Evolutionary conservation across 768 basidiomycete species (phyloP).

Genomic region (Pisolithus tinctorius): DNA sequence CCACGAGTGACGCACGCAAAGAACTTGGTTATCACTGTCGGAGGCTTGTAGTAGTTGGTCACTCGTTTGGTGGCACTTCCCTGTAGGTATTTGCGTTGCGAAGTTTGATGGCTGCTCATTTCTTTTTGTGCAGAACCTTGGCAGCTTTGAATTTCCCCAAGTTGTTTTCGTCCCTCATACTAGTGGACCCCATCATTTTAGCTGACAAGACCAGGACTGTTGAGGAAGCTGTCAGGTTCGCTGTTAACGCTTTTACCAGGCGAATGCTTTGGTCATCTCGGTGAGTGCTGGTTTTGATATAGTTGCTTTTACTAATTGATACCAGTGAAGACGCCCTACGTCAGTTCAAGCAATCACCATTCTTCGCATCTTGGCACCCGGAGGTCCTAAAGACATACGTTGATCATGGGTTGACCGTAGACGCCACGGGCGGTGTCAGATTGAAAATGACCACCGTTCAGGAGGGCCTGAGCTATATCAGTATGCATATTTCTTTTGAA

Average conservation of each 20-base stretch:
- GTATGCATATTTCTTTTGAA: constrained; percentile 22
- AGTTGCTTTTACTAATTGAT: background rate
- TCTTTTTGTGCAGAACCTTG: too few species aligned
- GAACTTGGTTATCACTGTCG: constrained; percentile 29
- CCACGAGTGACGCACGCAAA: constrained; percentile 30
- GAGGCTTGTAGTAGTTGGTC: constrained; percentile 63
- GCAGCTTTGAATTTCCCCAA: too few species aligned
- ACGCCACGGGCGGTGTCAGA: constrained; percentile 64
- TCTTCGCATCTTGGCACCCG: too few species aligned
- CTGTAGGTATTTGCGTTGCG: constrained; percentile 41
- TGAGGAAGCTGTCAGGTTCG: too few species aligned
- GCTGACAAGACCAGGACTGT: too few species aligned
- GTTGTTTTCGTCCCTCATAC: too few species aligned
- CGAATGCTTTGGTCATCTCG: constrained; percentile 57
- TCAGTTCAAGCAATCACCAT: constrained; percentile 27
- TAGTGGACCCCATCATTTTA: too few species aligned
- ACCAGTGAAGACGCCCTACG: constrained; percentile 53
- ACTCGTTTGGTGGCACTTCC: constrained; percentile 79
- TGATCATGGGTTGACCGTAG: constrained; percentile 43
- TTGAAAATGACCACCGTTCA: too few species aligned
- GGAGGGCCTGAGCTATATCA: constrained; percentile 52
- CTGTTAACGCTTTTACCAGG: constrained; percentile 22
- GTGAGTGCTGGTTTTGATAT: constrained; percentile 27
- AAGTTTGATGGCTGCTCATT: too few species aligned
- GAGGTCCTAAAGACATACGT: too few species aligned